Evolutionary conservation across 805 yeast species (phyloP).

Genomic region (Metschnikowia baotianmanensis): DNA sequence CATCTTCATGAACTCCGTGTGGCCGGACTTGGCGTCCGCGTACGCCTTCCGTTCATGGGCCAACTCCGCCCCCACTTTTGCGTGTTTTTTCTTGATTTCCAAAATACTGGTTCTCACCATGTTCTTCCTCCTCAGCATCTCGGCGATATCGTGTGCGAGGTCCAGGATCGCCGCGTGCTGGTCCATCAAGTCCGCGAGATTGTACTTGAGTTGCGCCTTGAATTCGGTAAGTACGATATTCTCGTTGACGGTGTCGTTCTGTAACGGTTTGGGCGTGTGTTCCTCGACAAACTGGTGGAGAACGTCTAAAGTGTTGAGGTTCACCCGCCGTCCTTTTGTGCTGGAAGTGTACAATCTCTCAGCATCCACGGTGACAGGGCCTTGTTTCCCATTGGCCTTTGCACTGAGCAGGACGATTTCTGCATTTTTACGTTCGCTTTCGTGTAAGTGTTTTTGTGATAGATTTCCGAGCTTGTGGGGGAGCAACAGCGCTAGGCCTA

Average conservation of each 20-base stretch:
- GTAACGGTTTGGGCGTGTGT: constrained; percentile 24
- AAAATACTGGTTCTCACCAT: constrained; percentile 29
- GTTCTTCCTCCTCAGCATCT: constrained; percentile 33
- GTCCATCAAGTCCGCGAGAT: constrained; percentile 32
- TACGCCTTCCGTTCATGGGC: constrained; percentile 26
- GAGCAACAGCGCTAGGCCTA: constrained; percentile 11
- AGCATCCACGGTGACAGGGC: constrained; percentile 29
- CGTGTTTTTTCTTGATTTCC: constrained; percentile 31
- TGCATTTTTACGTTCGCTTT: too few species aligned
- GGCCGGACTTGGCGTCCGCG: constrained; percentile 16
- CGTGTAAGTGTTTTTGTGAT: too few species aligned
- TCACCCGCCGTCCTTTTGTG: constrained; percentile 24
- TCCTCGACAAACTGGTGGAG: constrained; percentile 30
- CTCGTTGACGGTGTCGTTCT: constrained; percentile 21
- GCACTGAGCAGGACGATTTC: constrained; percentile 16
- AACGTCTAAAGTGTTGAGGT: constrained; percentile 37
- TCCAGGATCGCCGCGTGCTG: constrained; percentile 35
- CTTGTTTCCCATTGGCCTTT: constrained; percentile 24
- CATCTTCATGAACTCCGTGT: constrained; percentile 18
- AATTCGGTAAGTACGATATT: constrained; percentile 29
- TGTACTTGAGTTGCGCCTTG: constrained; percentile 27
- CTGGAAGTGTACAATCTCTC: constrained; percentile 27
- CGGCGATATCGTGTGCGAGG: constrained; percentile 26
- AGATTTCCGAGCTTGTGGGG: constrained; percentile 2
- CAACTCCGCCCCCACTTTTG: constrained; percentile 31